Conservation (phyloP, 169 alveolate species). For the Plasmodium chabaudi region DNA sequence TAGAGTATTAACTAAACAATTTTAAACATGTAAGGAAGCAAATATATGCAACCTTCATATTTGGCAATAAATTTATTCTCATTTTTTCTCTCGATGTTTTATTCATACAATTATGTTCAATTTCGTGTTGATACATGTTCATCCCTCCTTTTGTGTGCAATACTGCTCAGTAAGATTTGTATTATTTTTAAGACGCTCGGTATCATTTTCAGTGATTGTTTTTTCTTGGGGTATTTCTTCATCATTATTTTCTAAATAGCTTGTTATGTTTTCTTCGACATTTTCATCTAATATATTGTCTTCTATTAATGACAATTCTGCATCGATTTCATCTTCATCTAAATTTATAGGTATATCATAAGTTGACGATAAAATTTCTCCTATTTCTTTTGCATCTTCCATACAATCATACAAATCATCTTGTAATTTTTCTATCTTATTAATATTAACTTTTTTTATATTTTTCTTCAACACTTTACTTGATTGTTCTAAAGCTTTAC, state of each 20-base stretch:
- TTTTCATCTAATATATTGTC: slow-evolving; percentile 73
- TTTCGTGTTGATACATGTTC: neutral
- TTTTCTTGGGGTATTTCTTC: slow-evolving; percentile 13
- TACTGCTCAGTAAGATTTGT: slow-evolving; percentile 13
- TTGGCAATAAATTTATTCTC: too few species aligned
- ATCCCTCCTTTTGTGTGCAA: slow-evolving; percentile 52
- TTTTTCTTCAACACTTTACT: slow-evolving; percentile 71
- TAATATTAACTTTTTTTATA: slow-evolving; percentile 72
- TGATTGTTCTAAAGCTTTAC: slow-evolving; percentile 52
- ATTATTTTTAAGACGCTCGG: slow-evolving; percentile 4
- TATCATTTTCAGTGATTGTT: slow-evolving; percentile 9
- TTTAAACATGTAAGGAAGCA: too few species aligned
- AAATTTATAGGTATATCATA: slow-evolving; percentile 60
- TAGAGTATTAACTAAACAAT: too few species aligned
- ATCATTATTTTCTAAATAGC: slow-evolving; percentile 37
- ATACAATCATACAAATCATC: slow-evolving; percentile 71
- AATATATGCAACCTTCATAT: too few species aligned
- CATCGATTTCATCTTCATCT: slow-evolving; percentile 74
- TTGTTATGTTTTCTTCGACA: slow-evolving; percentile 47
- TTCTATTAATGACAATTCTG: slow-evolving; percentile 70
- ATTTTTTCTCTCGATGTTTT: too few species aligned
- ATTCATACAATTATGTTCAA: too few species aligned
- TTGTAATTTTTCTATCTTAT: slow-evolving; percentile 73
- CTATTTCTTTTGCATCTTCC: slow-evolving; percentile 74
- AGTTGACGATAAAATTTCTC: slow-evolving; percentile 49